Percentiles rank a stretch among this genome's conserved stretches.
These are phyloP conservation scores for Mortierella sp. DNA, from an alignment of 371 early-diverging fungal genomes.

Conservation along the genomic window DNA sequence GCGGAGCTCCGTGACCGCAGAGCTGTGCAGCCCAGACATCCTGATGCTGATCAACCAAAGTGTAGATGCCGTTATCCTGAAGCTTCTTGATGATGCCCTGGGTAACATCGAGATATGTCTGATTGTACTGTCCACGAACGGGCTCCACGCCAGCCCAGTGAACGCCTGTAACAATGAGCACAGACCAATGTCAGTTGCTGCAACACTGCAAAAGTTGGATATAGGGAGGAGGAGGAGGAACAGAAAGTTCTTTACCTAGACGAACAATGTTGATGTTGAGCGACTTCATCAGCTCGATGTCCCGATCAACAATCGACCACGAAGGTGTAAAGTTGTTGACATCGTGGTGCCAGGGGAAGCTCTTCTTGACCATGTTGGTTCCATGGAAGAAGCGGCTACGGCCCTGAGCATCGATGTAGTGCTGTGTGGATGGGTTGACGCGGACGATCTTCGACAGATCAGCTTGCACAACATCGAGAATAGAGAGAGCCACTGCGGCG, in stretches of 20 bases:
- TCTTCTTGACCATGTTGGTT: conserved; percentile 57
- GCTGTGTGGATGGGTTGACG: conserved; percentile 50
- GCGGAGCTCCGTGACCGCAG: conserved; percentile 66
- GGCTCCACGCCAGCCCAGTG: conserved; percentile 73
- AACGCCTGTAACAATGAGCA: conserved; percentile 22
- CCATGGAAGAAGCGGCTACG: conserved; percentile 59
- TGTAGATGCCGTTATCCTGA: conserved; percentile 58
- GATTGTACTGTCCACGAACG: conserved; percentile 62
- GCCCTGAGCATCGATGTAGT: conserved; percentile 53
- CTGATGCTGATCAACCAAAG: conserved; percentile 59
- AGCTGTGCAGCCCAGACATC: conserved; percentile 59
- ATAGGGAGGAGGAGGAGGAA: too few relatives aligned
- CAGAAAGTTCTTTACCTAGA: conserved; percentile 35
- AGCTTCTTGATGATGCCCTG: conserved; percentile 57
- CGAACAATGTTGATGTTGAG: conserved; percentile 62
- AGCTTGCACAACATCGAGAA: conserved; percentile 12
- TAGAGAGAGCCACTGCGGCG: conserved; percentile 13
- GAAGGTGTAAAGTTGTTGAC: conserved; percentile 49
- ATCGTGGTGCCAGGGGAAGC: conserved; percentile 56
- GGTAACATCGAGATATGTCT: conserved; percentile 61
- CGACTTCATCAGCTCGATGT: conserved; percentile 57
- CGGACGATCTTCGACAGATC: conserved; percentile 54
- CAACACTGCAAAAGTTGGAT: too few relatives aligned
- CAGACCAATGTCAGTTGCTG: too few relatives aligned
- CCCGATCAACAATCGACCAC: conserved; percentile 61